phyloP scores from a whole-genome alignment of 2,329 filamentous ascomycete species.

The Ceratocystis huliohia region DNA sequence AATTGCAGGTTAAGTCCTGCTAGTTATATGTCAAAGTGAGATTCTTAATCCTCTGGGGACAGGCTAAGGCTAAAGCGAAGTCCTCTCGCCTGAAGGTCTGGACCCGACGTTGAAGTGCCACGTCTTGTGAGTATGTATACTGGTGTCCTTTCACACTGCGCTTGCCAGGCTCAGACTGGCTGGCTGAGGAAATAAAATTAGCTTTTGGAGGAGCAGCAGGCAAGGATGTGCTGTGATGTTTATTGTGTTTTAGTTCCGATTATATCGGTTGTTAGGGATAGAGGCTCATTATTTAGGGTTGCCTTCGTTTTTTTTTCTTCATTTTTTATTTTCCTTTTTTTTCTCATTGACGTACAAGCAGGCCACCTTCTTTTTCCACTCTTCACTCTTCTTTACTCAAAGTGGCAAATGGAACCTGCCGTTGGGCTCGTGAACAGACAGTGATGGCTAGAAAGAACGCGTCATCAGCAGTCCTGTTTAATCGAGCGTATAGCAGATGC shows the following conservation, averaged over 20 bases:
- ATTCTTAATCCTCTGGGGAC: background rate
- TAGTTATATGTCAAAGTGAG: slow-evolving; percentile 3
- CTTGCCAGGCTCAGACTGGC: background rate
- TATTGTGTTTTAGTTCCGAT: background rate
- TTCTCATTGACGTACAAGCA: background rate
- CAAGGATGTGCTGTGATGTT: background rate
- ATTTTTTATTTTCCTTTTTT: no score
- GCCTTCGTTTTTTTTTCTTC: background rate
- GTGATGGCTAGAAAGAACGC: background rate
- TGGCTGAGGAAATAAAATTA: background rate
- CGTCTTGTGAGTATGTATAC: background rate
- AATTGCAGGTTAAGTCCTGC: background rate
- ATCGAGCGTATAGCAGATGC: background rate
- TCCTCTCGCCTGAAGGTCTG: background rate
- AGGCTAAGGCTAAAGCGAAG: background rate
- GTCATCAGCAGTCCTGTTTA: background rate
- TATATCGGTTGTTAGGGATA: background rate
- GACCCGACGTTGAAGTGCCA: background rate
- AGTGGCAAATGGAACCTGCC: slow-evolving; percentile 1
- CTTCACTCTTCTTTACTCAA: background rate
- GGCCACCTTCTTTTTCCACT: no score
- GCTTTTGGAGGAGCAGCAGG: background rate
- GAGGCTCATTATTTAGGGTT: background rate
- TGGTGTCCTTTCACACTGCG: no score
- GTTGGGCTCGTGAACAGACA: background rate